These are phyloP conservation scores for Saccharomyces hybrid DNA, from an alignment of 1,139 yeast genomes.

Conservation along the genomic window DNA sequence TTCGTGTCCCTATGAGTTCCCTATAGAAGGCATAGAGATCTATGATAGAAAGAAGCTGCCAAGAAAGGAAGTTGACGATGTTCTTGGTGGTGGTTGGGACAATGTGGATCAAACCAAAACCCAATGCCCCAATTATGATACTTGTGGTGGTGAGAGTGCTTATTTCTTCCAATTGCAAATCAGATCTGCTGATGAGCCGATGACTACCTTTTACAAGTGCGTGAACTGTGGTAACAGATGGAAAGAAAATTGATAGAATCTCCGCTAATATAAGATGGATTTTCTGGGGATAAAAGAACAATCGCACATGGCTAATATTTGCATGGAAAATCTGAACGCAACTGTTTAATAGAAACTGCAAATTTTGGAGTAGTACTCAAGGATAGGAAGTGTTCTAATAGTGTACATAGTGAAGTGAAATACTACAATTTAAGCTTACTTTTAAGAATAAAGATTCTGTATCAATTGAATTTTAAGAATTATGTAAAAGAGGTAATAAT, in stretches of 20 bases:
- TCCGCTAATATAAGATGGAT: neutral
- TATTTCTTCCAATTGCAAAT: constrained; percentile 95
- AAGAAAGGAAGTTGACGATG: constrained; percentile 90
- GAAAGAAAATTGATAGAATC: constrained; percentile 68
- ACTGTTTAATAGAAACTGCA: neutral
- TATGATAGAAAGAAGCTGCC: constrained; percentile 77
- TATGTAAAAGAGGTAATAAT: neutral
- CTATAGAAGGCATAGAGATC: constrained; percentile 73
- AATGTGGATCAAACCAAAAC: constrained; percentile 87
- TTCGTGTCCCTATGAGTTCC: constrained; percentile 91
- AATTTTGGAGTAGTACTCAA: neutral
- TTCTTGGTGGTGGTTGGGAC: constrained; percentile 98
- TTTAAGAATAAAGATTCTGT: constrained; percentile 1
- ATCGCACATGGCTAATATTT: neutral
- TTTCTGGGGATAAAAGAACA: neutral
- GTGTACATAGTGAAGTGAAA: neutral
- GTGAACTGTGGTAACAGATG: constrained; percentile 89
- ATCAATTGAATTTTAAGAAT: constrained; percentile 2
- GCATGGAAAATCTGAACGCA: neutral
- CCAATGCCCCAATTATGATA: constrained; percentile 74
- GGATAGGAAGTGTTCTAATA: neutral
- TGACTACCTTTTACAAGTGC: constrained; percentile 95
- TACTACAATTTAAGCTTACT: neutral
- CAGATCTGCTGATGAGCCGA: constrained; percentile 69
- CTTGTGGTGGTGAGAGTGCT: constrained; percentile 85